A percentile compares a stretch with the other conserved stretches of the same genome.
phyloP scores from a whole-genome alignment of 2,329 filamentous ascomycete genomes.

The Colletotrichum orchidophilum region DNA sequence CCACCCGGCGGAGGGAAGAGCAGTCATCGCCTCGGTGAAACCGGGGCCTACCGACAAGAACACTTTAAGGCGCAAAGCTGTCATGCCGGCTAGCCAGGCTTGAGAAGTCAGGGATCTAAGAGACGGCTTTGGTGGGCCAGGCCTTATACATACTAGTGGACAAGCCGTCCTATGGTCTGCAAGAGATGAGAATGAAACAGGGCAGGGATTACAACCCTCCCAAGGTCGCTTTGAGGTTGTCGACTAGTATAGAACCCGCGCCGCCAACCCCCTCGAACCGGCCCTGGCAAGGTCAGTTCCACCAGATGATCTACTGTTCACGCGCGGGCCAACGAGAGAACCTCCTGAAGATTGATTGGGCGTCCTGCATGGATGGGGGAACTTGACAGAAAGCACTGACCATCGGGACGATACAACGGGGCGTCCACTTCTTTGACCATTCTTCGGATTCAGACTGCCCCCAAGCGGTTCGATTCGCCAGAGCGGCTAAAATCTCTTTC shows the following conservation, averaged over 20 bases:
- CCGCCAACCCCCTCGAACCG: background rate
- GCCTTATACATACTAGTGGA: conserved; percentile 1
- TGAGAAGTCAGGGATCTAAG: conserved; percentile 17
- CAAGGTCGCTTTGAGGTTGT: background rate
- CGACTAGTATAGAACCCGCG: background rate
- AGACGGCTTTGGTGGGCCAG: background rate
- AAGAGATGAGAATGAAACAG: conserved; percentile 32
- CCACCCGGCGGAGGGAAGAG: background rate
- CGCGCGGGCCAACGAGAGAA: conserved; percentile 20
- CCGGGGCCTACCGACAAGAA: conserved; percentile 35
- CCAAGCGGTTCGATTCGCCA: background rate
- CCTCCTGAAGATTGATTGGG: conserved; percentile 11
- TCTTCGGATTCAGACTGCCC: background rate
- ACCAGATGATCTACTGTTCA: conserved; percentile 25
- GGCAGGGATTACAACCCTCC: conserved; percentile 18
- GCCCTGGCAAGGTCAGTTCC: conserved; percentile 6
- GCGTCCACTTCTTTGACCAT: background rate
- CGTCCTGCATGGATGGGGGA: conserved; percentile 25
- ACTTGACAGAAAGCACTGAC: conserved; percentile 22
- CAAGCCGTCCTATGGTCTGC: conserved; percentile 11
- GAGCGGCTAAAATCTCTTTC: background rate
- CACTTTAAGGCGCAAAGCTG: conserved; percentile 32
- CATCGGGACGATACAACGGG: conserved; percentile 21
- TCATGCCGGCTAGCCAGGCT: conserved; percentile 22
- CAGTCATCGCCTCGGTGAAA: conserved; percentile 33